Conservation (phyloP, 2,329 filamentous ascomycete genomes). For the Fusarium sp. region DNA sequence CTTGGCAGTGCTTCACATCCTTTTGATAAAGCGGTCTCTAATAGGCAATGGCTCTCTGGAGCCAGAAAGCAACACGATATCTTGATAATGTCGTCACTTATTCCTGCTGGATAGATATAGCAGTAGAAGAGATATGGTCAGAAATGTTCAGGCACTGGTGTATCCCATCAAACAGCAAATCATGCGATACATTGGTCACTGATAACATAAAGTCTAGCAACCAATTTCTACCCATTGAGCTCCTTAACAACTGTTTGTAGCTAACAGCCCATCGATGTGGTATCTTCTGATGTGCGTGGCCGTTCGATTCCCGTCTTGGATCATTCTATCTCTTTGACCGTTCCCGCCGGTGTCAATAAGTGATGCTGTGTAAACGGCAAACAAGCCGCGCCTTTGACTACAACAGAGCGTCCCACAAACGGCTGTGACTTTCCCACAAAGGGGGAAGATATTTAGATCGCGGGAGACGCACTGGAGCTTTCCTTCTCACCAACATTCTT, state of each 20-base stretch:
- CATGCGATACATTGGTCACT: neutral
- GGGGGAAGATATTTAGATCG: neutral
- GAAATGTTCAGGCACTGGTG: too few species aligned
- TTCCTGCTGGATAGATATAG: too few species aligned
- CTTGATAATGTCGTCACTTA: too few species aligned
- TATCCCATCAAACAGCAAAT: too few species aligned
- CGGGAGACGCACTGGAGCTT: neutral
- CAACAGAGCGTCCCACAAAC: slow-evolving; percentile 1
- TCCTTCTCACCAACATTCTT: neutral
- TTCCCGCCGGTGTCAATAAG: slow-evolving; percentile 10
- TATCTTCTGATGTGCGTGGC: neutral
- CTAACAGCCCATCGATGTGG: neutral
- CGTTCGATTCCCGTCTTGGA: slow-evolving; percentile 7
- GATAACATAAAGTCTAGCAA: neutral
- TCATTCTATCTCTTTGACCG: slow-evolving; percentile 8
- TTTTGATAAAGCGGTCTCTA: too few species aligned
- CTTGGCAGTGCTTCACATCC: too few species aligned
- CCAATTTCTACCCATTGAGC: neutral
- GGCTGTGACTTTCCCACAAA: neutral
- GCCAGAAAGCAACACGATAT: too few species aligned
- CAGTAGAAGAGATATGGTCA: too few species aligned
- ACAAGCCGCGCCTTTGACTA: neutral
- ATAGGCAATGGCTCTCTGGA: too few species aligned
- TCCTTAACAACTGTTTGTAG: slow-evolving; percentile 1
- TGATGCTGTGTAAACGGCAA: slow-evolving; percentile 21